Percentiles rank a stretch among this genome's conserved stretches.
phyloP scores from a whole-genome alignment of 148 eudicot genomes.

The Nyssa sinensis region DNA sequence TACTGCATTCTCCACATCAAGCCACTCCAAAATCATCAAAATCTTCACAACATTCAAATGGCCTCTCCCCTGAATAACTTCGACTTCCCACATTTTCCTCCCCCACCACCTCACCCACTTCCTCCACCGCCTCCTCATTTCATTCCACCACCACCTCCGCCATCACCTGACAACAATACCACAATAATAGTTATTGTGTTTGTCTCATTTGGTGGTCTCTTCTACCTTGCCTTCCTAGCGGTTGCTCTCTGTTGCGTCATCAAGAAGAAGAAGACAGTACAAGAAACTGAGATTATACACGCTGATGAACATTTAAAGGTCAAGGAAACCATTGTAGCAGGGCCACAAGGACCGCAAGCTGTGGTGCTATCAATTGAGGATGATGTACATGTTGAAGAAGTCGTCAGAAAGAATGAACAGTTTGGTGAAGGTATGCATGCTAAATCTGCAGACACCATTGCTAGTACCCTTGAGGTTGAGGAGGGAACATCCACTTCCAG shows the following conservation, averaged over 20 bases:
- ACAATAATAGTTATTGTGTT: slow-evolving; percentile 39
- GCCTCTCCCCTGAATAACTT: slow-evolving; percentile 17
- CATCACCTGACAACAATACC: no score
- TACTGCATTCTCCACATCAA: slow-evolving; percentile 11
- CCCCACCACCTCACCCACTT: no score
- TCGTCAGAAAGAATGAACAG: slow-evolving; percentile 38
- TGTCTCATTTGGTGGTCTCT: slow-evolving; percentile 53
- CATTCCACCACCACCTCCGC: no score
- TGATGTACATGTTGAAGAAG: slow-evolving; percentile 55
- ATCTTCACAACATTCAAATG: slow-evolving; percentile 16
- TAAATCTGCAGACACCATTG: slow-evolving; percentile 23
- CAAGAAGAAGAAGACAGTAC: slow-evolving; percentile 46
- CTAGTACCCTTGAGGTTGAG: slow-evolving; percentile 31
- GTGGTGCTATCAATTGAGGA: slow-evolving; percentile 53
- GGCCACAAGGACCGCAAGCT: slow-evolving; percentile 63
- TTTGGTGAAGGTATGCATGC: slow-evolving; percentile 25
- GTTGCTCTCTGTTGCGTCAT: slow-evolving; percentile 57
- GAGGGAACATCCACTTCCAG: slow-evolving; percentile 26
- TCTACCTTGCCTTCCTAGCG: slow-evolving; percentile 50
- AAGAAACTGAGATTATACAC: slow-evolving; percentile 41
- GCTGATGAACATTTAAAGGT: slow-evolving; percentile 46
- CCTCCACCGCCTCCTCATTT: no score
- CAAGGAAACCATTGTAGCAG: slow-evolving; percentile 45
- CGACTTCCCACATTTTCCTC: no score
- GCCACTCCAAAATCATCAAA: not conserved